These are phyloP conservation scores for Basipetospora chlamydospora DNA, from an alignment of 2,329 filamentous ascomycete genomes.

Conservation along the genomic window DNA sequence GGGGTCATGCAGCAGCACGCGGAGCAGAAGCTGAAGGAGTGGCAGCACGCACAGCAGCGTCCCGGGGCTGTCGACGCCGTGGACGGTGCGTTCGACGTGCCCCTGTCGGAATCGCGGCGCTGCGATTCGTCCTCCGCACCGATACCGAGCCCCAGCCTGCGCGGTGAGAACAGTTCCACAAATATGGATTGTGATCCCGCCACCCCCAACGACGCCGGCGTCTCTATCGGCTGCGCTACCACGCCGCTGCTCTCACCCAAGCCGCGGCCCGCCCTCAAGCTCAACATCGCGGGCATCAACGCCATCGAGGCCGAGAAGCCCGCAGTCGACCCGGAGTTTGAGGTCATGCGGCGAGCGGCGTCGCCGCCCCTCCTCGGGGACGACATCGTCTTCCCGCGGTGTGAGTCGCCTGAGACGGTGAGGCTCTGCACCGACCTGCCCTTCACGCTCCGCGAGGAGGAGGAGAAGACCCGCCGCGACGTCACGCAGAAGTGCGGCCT, in stretches of 20 bases:
- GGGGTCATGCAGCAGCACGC: conserved; percentile 69
- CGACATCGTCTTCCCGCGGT: conserved; percentile 68
- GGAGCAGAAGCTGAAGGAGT: conserved; percentile 42
- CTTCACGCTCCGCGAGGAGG: conserved; percentile 31
- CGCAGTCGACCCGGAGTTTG: conserved; percentile 6
- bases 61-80: neutral
- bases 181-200: neutral
- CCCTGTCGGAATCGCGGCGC: conserved; percentile 2
- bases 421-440: conserved; percentile 68
- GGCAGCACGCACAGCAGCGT: conserved; percentile 13
- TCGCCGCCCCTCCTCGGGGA: conserved; percentile 80
- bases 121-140: neutral
- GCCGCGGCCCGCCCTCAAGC: neutral
- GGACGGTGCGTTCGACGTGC: neutral
- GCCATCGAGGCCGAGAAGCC: conserved; percentile 7
- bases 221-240: too few relatives aligned
- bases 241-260: neutral
- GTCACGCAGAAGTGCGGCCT: conserved; percentile 48
- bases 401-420: conserved; percentile 69
- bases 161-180: too few relatives aligned
- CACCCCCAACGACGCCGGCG: neutral
- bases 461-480: conserved; percentile 38
- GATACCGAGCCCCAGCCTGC: too few relatives aligned
- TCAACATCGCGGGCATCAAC: neutral
- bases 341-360: conserved; percentile 30